Evolutionary conservation across 306 rosid genomes (phyloP), one percentile per base, ranked within the genome.

Genomic region (Oemleria cerasiformis): DNA sequence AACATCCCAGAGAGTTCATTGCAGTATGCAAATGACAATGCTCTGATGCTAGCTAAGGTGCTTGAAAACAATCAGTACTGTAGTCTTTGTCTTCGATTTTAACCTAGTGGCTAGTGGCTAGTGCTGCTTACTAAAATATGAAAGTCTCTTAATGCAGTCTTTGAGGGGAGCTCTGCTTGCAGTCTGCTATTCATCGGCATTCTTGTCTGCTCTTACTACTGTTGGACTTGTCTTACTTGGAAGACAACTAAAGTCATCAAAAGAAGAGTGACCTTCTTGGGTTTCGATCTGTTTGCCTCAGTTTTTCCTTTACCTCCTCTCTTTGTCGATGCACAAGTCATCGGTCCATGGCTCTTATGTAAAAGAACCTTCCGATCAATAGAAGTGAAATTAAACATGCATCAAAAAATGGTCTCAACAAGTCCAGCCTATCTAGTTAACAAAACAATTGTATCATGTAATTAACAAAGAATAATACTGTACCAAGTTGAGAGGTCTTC

Each of bases 21-120:
- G 82, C 80, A 91, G 81, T 93, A 91, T 57, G 96, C 98, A 43
- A 91, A 94, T 82, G 91, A 89, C 78, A 94, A 89, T 77, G 98
- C 97, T 49, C 73, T 91, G 81, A 63, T 74, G 81, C 88, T 94
- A 54, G 94, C 92, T 38, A 93, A 91, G 98, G 98, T 93, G 81
- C 75, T 78, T 48, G 53, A 70, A 68, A 67, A 67, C 47, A 73
- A 75, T 55, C 39, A 67, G 45, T 13, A 15, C 45, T 63, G 4
- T 49, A 38, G 13, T 60, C 44, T 45, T 59, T 65, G 41, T 66
- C 57, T 14, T 34, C 51, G 71, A 43, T 14, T n/a, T 21, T 47
- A 51, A 44, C 39, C 49, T 5, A 30, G 12, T 44, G 56, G 34
- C 49, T 5, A 30, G 12, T 44, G 56, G 34, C 23, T 6, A 40